Evolutionary conservation across 1,284 basidiomycete genomes (phyloP).

Genomic region (Trichosporon inkin): DNA sequence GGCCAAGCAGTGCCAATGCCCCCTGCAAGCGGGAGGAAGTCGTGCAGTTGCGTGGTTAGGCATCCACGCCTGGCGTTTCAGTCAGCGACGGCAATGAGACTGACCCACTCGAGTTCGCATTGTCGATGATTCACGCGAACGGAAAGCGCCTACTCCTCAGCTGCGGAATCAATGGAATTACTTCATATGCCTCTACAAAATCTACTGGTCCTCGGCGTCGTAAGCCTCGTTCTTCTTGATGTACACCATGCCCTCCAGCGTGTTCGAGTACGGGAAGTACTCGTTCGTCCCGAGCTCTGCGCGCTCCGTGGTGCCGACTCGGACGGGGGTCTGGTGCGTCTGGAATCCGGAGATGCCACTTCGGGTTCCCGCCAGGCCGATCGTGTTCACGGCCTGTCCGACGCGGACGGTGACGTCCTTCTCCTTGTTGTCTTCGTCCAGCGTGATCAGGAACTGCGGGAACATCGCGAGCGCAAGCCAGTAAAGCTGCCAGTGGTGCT

Average conservation of each 20-base stretch:
- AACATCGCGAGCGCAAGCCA: slow-evolving; percentile 95
- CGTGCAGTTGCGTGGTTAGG: too few species aligned
- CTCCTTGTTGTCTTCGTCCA: slow-evolving; percentile 82
- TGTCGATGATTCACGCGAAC: too few species aligned
- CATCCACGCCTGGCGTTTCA: too few species aligned
- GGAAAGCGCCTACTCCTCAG: too few species aligned
- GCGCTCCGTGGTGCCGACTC: slow-evolving; percentile 86
- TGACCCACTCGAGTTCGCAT: too few species aligned
- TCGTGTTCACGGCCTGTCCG: slow-evolving; percentile 64
- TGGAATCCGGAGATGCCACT: slow-evolving; percentile 62
- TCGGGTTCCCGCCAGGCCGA: slow-evolving; percentile 49
- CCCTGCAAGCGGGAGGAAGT: too few species aligned
- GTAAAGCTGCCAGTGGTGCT: slow-evolving; percentile 98
- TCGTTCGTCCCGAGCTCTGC: slow-evolving; percentile 97
- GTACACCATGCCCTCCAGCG: slow-evolving; percentile 85
- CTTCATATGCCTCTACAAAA: slow-evolving; percentile 12
- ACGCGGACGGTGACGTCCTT: slow-evolving; percentile 89
- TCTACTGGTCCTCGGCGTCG: slow-evolving; percentile 42
- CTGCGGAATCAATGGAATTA: neutral
- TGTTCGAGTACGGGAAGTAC: slow-evolving; percentile 82
- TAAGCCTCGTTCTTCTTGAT: slow-evolving; percentile 61
- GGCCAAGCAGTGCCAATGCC: too few species aligned
- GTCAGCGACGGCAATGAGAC: too few species aligned
- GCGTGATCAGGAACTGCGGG: slow-evolving; percentile 94
- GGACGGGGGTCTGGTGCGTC: slow-evolving; percentile 93